phyloP scores from a whole-genome alignment of 495 filamentous ascomycete species.

The Penicillium mononematosum region DNA sequence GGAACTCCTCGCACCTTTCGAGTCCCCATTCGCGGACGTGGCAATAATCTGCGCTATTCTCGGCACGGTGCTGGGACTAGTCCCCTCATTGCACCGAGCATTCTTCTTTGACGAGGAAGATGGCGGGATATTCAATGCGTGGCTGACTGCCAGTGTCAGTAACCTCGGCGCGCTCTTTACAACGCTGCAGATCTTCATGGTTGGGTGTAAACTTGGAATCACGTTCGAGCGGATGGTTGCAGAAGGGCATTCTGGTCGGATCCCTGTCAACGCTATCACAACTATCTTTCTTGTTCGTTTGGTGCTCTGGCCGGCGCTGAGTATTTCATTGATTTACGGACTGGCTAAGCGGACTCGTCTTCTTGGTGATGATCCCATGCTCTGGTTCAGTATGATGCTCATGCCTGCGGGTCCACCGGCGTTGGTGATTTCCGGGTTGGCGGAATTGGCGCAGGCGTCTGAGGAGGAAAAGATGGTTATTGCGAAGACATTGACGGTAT shows the following conservation, averaged over 20 bases:
- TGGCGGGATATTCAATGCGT: constrained; percentile 70
- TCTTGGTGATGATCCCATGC: constrained; percentile 62
- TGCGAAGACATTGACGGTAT: constrained; percentile 62
- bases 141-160: constrained; percentile 64
- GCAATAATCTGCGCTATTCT: constrained; percentile 63
- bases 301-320: constrained; percentile 62
- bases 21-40: constrained; percentile 56
- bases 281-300: constrained; percentile 62
- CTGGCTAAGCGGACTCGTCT: constrained; percentile 58
- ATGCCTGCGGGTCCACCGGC: constrained; percentile 70
- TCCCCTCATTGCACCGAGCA: constrained; percentile 58
- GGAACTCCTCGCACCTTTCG: constrained; percentile 18
- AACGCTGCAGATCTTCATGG: constrained; percentile 66
- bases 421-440: constrained; percentile 64
- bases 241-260: constrained; percentile 42
- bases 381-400: constrained; percentile 75
- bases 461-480: constrained; percentile 61
- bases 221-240: constrained; percentile 53
- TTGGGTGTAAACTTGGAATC: constrained; percentile 65
- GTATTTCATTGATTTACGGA: constrained; percentile 59
- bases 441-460: constrained; percentile 48
- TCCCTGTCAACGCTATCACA: constrained; percentile 51
- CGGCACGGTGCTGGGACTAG: constrained; percentile 61
- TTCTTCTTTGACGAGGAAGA: constrained; percentile 64
- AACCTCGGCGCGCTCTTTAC: constrained; percentile 72